A percentile compares a stretch with the other conserved stretches of the same genome.
phyloP scores from a whole-genome alignment of 2,329 filamentous ascomycete species.

The Penicillium thymicola region DNA sequence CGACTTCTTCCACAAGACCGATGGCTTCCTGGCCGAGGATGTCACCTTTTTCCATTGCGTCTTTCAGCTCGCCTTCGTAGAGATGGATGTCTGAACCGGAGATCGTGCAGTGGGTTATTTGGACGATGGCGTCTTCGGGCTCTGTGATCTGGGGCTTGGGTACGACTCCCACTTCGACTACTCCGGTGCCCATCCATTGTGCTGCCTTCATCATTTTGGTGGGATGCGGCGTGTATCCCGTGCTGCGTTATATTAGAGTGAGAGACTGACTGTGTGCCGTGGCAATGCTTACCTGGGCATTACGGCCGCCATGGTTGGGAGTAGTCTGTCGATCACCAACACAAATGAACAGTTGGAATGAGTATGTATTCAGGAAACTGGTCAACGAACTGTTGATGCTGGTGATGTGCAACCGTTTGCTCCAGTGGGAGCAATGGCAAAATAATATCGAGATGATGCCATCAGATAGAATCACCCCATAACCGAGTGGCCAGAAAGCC shows the following conservation, averaged over 20 bases:
- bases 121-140: slow-evolving; percentile 33
- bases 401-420: neutral
- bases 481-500: neutral
- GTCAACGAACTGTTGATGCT: neutral
- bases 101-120: slow-evolving; percentile 34
- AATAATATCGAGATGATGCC: neutral
- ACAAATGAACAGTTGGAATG: neutral
- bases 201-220: slow-evolving; percentile 32
- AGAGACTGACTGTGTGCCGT: neutral
- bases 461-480: neutral
- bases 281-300: slow-evolving; percentile 3
- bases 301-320: slow-evolving; percentile 14
- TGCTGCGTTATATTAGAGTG: slow-evolving; percentile 9
- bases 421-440: neutral
- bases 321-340: neutral
- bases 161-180: slow-evolving; percentile 29
- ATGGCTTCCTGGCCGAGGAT: slow-evolving; percentile 34
- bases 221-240: slow-evolving; percentile 27
- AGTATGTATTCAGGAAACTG: neutral
- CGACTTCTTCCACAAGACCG: slow-evolving; percentile 28
- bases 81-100: slow-evolving; percentile 35
- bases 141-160: slow-evolving; percentile 35
- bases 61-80: slow-evolving; percentile 30
- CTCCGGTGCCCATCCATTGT: slow-evolving; percentile 29
- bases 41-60: slow-evolving; percentile 27